phyloP scores from a whole-genome alignment of 2,329 filamentous ascomycete genomes.

The Epichloe aotearoae region DNA sequence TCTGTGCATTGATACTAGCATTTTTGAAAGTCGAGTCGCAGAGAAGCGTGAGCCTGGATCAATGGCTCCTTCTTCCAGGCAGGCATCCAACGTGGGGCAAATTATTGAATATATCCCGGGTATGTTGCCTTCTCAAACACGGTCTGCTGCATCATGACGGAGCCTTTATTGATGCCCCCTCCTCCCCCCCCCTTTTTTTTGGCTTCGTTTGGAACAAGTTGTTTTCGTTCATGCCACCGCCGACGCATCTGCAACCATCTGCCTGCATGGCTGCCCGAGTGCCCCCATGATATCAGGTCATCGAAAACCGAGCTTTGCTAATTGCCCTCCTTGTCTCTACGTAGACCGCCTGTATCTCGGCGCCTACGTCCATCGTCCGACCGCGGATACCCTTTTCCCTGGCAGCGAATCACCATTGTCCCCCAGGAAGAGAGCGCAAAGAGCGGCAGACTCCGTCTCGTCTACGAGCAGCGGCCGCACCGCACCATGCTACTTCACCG shows the following conservation, averaged over 20 bases:
- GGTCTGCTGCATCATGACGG: neutral
- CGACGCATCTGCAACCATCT: neutral
- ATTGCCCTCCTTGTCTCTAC: slow-evolving; percentile 6
- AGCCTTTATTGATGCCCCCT: neutral
- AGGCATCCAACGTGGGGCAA: slow-evolving; percentile 58
- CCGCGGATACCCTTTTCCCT: slow-evolving; percentile 72
- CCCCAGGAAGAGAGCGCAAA: slow-evolving; percentile 32
- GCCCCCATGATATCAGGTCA: neutral
- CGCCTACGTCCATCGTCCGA: slow-evolving; percentile 74
- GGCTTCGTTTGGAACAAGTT: neutral
- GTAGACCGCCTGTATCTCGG: slow-evolving; percentile 89
- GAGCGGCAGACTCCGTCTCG: slow-evolving; percentile 45
- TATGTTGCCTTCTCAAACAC: slow-evolving; percentile 30
- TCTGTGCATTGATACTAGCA: neutral
- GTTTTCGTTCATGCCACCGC: neutral
- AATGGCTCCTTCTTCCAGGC: slow-evolving; percentile 36
- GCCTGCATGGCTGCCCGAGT: neutral
- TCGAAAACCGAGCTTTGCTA: slow-evolving; percentile 7
- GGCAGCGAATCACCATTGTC: slow-evolving; percentile 58
- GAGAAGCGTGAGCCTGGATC: slow-evolving; percentile 13
- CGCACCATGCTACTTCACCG: slow-evolving; percentile 84
- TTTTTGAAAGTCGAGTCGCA: neutral
- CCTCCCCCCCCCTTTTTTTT: neutral
- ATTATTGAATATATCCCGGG: slow-evolving; percentile 94
- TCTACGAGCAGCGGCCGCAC: slow-evolving; percentile 18